Evolutionary conservation across 1,284 basidiomycete genomes (phyloP), one percentile per base, ranked within the genome.

Genomic region (Cryptococcus amylolentus): DNA sequence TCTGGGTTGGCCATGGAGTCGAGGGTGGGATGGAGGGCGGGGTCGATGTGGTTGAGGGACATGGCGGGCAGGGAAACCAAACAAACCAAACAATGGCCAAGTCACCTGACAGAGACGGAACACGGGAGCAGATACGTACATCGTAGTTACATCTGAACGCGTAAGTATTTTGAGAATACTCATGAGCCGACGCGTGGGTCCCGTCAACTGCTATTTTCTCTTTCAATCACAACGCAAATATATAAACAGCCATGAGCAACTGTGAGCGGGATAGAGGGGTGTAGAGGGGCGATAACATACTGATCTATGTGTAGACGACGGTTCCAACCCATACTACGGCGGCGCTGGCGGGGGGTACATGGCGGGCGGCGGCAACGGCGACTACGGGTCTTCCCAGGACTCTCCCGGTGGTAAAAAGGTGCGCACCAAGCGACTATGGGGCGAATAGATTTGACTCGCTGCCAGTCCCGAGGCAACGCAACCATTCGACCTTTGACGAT

Each of bases 401-500:
- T 72, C 71, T 4, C 70, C 67, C 12, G 67, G 72, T 9, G 64
- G 64, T 16, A 69, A 71, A 63, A 66, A 50, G 58, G 64, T 45
- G 28, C 56, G 54, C 37, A 40, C 3, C 23, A 23, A 23, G 23
- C 23, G 23, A 23, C 23, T 23, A 23, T 23, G 23, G 23, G 23
- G 2, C 23, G 23, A 3, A 18, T 13, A 31, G 26, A 23, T 16
- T 23, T 23, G 23, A 23, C 23, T 14, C 20, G 31, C 1, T 10
- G 35, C 9, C 23, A 55, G 54, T 27, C 28, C 27, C 61, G 68
- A 59, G 56, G 84, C 80, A 76, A 70, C 57, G 84, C 87, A 56
- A 87, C 89, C 1, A 75, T 97, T 27, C 84, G 93, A 46, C 91
- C 95, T 5, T 84, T 96, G 46, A 95, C 90, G 4, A 83, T 93